Evolutionary conservation across 352 stramenopile species (phyloP).

Genomic region (Elongisporangium prolatum): DNA sequence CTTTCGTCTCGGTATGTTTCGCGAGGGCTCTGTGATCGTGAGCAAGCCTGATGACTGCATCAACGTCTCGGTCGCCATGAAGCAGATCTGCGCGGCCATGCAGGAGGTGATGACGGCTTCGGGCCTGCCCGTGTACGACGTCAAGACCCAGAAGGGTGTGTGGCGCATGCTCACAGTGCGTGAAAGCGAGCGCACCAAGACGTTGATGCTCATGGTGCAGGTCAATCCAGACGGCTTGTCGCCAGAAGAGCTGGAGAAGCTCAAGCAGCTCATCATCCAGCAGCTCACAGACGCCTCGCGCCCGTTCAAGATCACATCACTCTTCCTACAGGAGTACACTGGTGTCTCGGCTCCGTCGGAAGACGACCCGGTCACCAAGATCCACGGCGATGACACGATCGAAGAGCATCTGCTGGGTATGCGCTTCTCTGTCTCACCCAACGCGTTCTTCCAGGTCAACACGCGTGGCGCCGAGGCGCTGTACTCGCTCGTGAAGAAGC

Average conservation of each 20-base stretch:
- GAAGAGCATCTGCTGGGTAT: conserved; percentile 85
- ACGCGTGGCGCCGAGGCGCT: conserved; percentile 93
- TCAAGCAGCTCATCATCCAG: conserved; percentile 43
- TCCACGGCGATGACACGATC: conserved; percentile 68
- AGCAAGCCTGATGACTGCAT: conserved; percentile 63
- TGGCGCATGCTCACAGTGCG: conserved; percentile 79
- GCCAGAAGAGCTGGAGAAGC: conserved; percentile 21
- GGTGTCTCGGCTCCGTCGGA: conserved; percentile 86
- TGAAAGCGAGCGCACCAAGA: conserved; percentile 52
- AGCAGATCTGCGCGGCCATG: conserved; percentile 63
- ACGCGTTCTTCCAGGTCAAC: conserved; percentile 97
- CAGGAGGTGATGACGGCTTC: conserved; percentile 55
- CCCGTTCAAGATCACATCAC: conserved; percentile 71
- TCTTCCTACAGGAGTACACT: conserved; percentile 92
- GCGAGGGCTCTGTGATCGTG: conserved; percentile 67
- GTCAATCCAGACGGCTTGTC: conserved; percentile 46
- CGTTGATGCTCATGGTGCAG: conserved; percentile 80
- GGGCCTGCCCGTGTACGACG: conserved; percentile 63
- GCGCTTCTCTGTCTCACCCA: conserved; percentile 88
- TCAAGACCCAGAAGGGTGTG: conserved; percentile 61
- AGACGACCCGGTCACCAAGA: conserved; percentile 82
- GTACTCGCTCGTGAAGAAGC: conserved; percentile 94
- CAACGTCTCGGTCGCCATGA: conserved; percentile 82
- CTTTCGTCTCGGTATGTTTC: conserved; percentile 85
- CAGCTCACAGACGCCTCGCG: conserved; percentile 32